Percentiles rank a stretch among this genome's conserved stretches.
These are phyloP conservation scores for Dactylella cylindrospora DNA, from an alignment of 2,329 filamentous ascomycete species.

Conservation along the genomic window DNA sequence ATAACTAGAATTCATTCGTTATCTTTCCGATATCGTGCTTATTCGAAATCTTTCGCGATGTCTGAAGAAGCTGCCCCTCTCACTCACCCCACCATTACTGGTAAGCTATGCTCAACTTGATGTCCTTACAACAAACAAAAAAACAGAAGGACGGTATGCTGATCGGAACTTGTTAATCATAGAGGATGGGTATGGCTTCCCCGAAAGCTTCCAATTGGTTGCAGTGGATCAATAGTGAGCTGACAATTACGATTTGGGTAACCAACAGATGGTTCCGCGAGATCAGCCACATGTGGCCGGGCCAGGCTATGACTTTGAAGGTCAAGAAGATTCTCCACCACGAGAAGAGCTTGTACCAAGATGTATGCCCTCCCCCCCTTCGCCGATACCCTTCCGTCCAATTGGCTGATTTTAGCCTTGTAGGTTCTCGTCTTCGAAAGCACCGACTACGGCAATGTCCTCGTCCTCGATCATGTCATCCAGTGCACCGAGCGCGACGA, in stretches of 20 bases:
- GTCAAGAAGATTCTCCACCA: conserved; percentile 98
- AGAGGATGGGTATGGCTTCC: conserved; percentile 27
- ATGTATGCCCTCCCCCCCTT: conserved; percentile 56
- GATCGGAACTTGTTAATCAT: neutral
- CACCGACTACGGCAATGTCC: conserved; percentile 90
- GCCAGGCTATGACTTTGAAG: conserved; percentile 97
- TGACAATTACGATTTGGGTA: conserved; percentile 19
- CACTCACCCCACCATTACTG: conserved; percentile 42
- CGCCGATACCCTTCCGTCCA: neutral
- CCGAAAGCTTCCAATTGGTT: no score
- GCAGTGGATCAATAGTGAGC: neutral
- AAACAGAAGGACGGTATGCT: no score
- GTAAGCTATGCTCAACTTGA: conserved; percentile 14
- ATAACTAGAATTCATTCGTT: conserved; percentile 10
- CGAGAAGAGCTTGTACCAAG: conserved; percentile 99
- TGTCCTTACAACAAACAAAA: no score
- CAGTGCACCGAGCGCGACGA: conserved; percentile 98
- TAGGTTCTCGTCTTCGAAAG: conserved; percentile 90
- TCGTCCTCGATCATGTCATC: conserved; percentile 98
- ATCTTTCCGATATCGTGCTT: conserved; percentile 9
- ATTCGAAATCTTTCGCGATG: conserved; percentile 20
- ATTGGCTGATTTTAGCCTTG: neutral
- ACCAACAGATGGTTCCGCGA: conserved; percentile 83
- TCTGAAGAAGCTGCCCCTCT: conserved; percentile 25
- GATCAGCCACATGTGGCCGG: conserved; percentile 98